phyloP scores from a whole-genome alignment of 2,329 filamentous ascomycete species.

The Microcera coccophila region DNA sequence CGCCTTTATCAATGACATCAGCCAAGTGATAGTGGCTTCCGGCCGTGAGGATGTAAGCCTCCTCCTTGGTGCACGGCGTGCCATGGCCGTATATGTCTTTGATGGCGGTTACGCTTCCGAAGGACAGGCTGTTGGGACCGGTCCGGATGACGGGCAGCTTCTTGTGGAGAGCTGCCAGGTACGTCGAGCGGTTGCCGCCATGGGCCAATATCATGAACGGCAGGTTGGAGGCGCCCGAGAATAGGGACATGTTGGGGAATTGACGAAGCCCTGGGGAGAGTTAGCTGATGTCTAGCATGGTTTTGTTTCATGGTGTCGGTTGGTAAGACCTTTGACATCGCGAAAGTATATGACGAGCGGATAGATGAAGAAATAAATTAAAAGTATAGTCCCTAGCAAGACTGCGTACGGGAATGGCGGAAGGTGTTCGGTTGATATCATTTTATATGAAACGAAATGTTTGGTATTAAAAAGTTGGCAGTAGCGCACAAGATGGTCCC shows the following conservation, averaged over 20 bases:
- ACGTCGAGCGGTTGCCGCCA: slow-evolving; percentile 40
- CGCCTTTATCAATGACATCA: slow-evolving; percentile 49
- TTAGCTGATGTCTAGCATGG: neutral
- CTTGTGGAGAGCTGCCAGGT: slow-evolving; percentile 46
- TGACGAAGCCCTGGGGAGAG: slow-evolving; percentile 11
- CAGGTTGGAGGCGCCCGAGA: slow-evolving; percentile 18
- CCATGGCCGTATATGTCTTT: slow-evolving; percentile 42
- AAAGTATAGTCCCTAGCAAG: slow-evolving; percentile 3
- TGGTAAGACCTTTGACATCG: slow-evolving; percentile 3
- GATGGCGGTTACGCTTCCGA: slow-evolving; percentile 21
- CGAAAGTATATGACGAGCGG: slow-evolving; percentile 6
- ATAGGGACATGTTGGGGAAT: slow-evolving; percentile 18
- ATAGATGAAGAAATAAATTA: slow-evolving; percentile 14
- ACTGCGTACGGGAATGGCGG: too few relatives aligned
- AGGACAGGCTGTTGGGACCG: slow-evolving; percentile 23
- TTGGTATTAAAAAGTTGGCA: too few relatives aligned
- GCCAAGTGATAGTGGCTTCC: slow-evolving; percentile 50
- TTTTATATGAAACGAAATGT: too few relatives aligned
- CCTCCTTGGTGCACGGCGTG: slow-evolving; percentile 47
- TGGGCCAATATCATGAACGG: slow-evolving; percentile 20
- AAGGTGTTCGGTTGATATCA: too few relatives aligned
- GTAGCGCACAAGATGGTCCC: too few relatives aligned
- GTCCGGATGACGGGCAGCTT: slow-evolving; percentile 31
- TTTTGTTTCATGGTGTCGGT: too few relatives aligned
- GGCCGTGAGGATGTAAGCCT: slow-evolving; percentile 40